A percentile compares a stretch with the other conserved stretches of the same genome.
phyloP scores from a whole-genome alignment of 1,284 basidiomycete species.

The Irpex lacteus region DNA sequence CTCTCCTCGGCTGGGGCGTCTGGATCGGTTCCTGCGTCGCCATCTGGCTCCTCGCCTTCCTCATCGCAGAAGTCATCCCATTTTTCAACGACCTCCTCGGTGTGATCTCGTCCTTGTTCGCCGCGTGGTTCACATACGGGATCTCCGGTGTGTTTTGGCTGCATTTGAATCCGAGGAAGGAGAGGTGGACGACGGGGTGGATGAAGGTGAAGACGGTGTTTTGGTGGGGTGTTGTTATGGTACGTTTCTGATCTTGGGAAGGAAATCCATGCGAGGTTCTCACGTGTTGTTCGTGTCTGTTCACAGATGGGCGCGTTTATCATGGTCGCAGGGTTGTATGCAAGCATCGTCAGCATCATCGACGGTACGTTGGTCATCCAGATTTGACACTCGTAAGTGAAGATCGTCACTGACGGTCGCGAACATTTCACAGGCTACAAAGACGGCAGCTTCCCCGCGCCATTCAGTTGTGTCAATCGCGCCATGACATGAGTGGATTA shows the following conservation, averaged over 20 bases:
- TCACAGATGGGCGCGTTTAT: constrained; percentile 29
- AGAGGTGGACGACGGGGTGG: constrained; percentile 23
- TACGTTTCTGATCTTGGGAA: no score
- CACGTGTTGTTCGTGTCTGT: background rate
- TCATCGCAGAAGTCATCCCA: constrained; percentile 33
- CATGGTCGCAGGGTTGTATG: constrained; percentile 31
- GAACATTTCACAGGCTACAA: constrained; percentile 13
- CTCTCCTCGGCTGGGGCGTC: constrained; percentile 27
- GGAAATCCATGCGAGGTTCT: background rate
- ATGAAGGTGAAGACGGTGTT: constrained; percentile 27
- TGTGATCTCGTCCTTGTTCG: constrained; percentile 29
- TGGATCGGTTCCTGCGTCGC: constrained; percentile 28
- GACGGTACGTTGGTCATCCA: constrained; percentile 19
- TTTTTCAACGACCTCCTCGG: constrained; percentile 34
- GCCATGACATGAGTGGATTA: constrained; percentile 8
- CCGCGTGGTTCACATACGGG: constrained; percentile 32
- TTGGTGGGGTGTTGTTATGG: constrained; percentile 25
- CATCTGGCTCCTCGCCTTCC: constrained; percentile 28
- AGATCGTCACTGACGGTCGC: no score
- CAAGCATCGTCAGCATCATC: constrained; percentile 28
- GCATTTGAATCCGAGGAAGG: constrained; percentile 24
- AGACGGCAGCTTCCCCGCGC: constrained; percentile 16
- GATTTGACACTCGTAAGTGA: no score
- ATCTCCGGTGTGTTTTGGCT: constrained; percentile 33
- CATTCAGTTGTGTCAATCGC: constrained; percentile 19